Evolutionary conservation across 148 eudicot genomes (phyloP), one percentile per base, ranked within the genome.

Genomic region (Spergularia marina): DNA sequence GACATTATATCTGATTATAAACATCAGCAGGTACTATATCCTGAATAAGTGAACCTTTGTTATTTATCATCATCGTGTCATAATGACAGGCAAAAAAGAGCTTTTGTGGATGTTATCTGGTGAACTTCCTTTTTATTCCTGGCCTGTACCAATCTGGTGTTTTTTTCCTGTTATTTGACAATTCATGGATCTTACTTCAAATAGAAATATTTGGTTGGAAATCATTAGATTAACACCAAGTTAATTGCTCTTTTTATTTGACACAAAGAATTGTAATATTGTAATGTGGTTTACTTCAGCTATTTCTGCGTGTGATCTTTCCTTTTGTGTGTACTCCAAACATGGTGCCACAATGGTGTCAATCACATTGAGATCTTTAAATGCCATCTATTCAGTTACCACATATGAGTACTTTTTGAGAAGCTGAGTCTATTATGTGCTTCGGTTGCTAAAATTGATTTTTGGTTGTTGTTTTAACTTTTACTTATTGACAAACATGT

Each of bases 1-100:
- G 91, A 85, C 65, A 84, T 95, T 59, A 77, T 89, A 63, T 87
- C 86, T 78, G 89, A 88, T 83, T 89, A 91, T 72, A 83, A 88
- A 76, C 82, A 86, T 70, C 87, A 89, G 78, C 91, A 95, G 96
- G 99, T 95, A 79, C 71, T 69, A 68, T 49, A 77, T 77, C 56
- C 62, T 80, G 66, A 56, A 65, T 23, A 30, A 34, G 17, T 6
- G 34, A 44, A 12, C 23, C 21, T 52, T 41, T 47, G 17, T 56
- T 65, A 34, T 53, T 41, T 18, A 30, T 54, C 13, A 17, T 71
- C 52, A 9, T 61, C 14, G 7, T 68, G 30, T n/a, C 11, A 12
- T 23, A 58, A 5, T 18, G 10, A 58, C 62, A 25, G 30, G 44
- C 8, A 14, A 12, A 62, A 13, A 4, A 13, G 12, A 25, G 47